Evolutionary conservation across 768 basidiomycete genomes (phyloP).

Genomic region (Mycena venus): DNA sequence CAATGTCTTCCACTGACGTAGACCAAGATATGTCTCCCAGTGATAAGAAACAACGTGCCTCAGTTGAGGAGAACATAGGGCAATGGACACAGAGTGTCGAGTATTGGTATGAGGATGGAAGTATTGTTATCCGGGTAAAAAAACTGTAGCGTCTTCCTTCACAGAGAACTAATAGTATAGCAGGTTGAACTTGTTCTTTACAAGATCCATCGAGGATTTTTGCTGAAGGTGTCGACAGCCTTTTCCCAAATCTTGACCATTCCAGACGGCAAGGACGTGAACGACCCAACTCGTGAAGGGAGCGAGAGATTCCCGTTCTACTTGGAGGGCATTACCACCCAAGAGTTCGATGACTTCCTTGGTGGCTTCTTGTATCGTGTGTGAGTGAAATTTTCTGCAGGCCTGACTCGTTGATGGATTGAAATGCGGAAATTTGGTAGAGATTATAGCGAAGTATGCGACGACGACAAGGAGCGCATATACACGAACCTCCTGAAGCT

Average conservation of each 20-base stretch:
- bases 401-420: too few species aligned
- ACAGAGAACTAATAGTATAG: background rate
- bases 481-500: constrained; percentile 27
- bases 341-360: constrained; percentile 1
- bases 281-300: too few species aligned
- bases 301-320: background rate
- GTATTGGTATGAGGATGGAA: background rate
- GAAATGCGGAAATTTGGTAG: too few species aligned
- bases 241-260: background rate
- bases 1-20: too few species aligned
- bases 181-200: background rate
- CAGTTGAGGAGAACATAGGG: background rate
- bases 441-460: too few species aligned
- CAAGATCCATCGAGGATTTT: background rate
- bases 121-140: background rate
- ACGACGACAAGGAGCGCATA: too few species aligned
- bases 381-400: too few species aligned
- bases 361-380: too few species aligned
- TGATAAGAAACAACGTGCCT: too few species aligned
- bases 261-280: background rate
- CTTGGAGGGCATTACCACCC: background rate
- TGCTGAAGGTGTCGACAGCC: background rate
- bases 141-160: too few species aligned
- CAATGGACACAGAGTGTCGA: background rate
- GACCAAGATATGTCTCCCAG: too few species aligned